Percentiles rank a stretch among this genome's conserved stretches.
These are phyloP conservation scores for Catharanthus roseus DNA, from an alignment of 257 asterid species.

Conservation along the genomic window DNA sequence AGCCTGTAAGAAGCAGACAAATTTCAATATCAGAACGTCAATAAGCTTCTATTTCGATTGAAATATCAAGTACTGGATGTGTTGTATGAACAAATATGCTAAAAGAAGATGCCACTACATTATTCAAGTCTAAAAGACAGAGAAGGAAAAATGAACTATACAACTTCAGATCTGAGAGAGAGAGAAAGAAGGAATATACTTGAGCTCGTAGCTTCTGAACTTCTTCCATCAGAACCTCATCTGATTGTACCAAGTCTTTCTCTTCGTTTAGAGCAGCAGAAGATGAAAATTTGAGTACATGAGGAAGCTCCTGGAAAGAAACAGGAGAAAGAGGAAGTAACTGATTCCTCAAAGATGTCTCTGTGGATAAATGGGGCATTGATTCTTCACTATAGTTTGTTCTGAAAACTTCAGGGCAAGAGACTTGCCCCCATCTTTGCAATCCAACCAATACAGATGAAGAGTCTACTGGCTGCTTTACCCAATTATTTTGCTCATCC, in stretches of 20 bases:
- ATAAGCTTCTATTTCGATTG: not conserved
- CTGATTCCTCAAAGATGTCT: conserved; percentile 12
- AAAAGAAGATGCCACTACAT: not conserved
- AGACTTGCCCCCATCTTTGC: conserved; percentile 46
- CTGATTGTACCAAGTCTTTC: conserved; percentile 20
- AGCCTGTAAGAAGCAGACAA: conserved; percentile 19
- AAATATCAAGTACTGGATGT: not conserved
- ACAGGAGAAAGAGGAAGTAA: conserved; percentile 17
- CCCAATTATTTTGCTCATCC: conserved; percentile 19
- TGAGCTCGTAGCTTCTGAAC: conserved; percentile 31
- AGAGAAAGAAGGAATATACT: conserved; percentile 25
- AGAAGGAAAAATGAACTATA: not conserved
- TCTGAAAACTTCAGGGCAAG: conserved; percentile 35
- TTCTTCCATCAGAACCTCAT: conserved; percentile 28
- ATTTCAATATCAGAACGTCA: not conserved
- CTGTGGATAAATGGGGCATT: conserved; percentile 10
- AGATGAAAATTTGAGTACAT: conserved; percentile 9
- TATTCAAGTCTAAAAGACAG: not conserved
- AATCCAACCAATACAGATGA: conserved; percentile 17
- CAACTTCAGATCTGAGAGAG: not conserved
- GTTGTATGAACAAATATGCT: not conserved
- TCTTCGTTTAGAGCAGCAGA: conserved; percentile 13
- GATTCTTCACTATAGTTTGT: conserved; percentile 11
- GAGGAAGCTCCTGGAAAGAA: conserved; percentile 17
- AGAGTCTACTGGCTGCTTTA: conserved; percentile 16